Conservation (phyloP, 1,284 basidiomycete genomes). For the Sanguinoderma infundibulare region DNA sequence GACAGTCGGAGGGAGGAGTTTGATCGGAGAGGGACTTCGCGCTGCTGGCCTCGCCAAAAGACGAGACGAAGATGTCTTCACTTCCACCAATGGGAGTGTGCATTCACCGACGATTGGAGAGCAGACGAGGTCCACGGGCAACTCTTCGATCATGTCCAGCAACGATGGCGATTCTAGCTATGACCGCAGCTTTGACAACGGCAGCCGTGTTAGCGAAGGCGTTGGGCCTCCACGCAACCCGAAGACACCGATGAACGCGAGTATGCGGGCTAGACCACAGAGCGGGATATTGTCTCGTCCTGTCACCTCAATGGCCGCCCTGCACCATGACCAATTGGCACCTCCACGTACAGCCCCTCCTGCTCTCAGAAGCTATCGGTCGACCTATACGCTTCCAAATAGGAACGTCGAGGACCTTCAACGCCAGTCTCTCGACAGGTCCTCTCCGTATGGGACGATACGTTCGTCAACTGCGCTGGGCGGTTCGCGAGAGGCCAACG, state of each 20-base stretch:
- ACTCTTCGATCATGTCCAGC: constrained; percentile 23
- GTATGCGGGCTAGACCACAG: constrained; percentile 25
- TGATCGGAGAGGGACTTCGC: constrained; percentile 70
- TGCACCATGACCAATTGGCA: constrained; percentile 35
- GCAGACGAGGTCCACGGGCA: constrained; percentile 30
- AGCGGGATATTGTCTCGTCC: constrained; percentile 39
- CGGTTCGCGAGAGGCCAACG: constrained; percentile 31
- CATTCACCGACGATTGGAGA: constrained; percentile 16
- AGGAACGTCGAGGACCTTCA: constrained; percentile 23
- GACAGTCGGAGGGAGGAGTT: constrained; percentile 48
- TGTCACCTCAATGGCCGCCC: constrained; percentile 56
- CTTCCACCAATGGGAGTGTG: constrained; percentile 17
- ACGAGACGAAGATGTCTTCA: constrained; percentile 47
- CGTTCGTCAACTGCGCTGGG: constrained; percentile 25
- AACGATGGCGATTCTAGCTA: constrained; percentile 20
- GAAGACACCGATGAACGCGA: constrained; percentile 29
- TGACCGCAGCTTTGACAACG: constrained; percentile 8
- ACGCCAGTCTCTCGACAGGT: constrained; percentile 21
- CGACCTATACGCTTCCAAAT: constrained; percentile 32
- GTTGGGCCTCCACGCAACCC: constrained; percentile 25
- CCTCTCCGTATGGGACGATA: constrained; percentile 30
- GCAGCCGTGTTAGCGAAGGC: constrained; percentile 20
- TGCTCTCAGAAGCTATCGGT: constrained; percentile 38
- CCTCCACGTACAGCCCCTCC: constrained; percentile 42
- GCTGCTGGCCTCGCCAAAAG: constrained; percentile 66